Base-by-base conservation (phyloP, 805 yeast species). In the Pichia kluyveri region DNA sequence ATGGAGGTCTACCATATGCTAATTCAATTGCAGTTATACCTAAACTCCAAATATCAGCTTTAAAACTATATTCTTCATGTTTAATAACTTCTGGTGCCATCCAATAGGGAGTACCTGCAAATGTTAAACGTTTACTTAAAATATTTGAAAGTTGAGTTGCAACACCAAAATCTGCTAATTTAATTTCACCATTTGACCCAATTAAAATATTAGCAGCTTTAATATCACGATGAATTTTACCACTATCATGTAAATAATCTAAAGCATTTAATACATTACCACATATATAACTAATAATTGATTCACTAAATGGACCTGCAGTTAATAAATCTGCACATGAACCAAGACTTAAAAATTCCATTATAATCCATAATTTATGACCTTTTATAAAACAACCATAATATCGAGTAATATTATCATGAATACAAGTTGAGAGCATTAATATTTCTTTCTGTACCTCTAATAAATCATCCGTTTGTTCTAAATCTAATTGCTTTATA, bases 141-240 rank as follows among this genome's bases (percentile, higher is more conserved):
- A 77, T 72, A 45, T 81, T 82, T 2, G 80, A 72, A 5, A 67
- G 71, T 56, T 82, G 85, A 0, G 97, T 86, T 1, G 98, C 95
- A 11, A 91, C 96, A 1, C 98, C 98, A 65, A 91, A 91, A 63
- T 91, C 99, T 2, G 96, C 97, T 43, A 91, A 73, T 58, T 91
- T 93, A 14, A 88, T 91, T 10, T 76, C 81, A 3, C 95, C 90
- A 12, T 72, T 66, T 2, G 75, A 74, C 18, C 87, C 81, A 17
- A 90, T 62, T 34, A 91, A 67, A 26, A 91, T 79, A 62, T 91
- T 91, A 0, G 96, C 98, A 2, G 97, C 96, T 61, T 90, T 91
- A 46, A 91, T 86, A 63, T 91, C 98, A 51, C 98, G 69, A 61
- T 91, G 99, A 40, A 91, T 90, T 57, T 85, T 83, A 10, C 88